Percentiles rank a stretch among this genome's conserved stretches.
phyloP scores from a whole-genome alignment of 441 rosid genomes.

The Pelargonium australe region DNA sequence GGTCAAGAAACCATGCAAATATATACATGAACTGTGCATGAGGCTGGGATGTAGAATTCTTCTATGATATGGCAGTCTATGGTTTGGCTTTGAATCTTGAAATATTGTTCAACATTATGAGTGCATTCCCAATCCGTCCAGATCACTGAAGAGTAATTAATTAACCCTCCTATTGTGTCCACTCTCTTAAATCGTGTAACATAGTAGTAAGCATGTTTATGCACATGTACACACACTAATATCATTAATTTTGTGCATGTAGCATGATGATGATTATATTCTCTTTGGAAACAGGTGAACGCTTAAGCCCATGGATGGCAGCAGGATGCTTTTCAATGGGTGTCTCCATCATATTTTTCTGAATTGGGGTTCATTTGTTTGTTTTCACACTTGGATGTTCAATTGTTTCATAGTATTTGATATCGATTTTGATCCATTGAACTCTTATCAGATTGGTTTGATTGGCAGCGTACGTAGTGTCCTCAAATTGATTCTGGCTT shows the following conservation, averaged over 20 bases:
- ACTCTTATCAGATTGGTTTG: too few species aligned
- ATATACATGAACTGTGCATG: not conserved
- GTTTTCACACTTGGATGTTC: not conserved
- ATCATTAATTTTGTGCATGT: too few species aligned
- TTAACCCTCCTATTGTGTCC: not conserved
- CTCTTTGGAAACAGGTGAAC: constrained; percentile 1
- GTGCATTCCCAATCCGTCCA: not conserved
- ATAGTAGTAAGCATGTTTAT: too few species aligned
- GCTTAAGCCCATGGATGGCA: not conserved
- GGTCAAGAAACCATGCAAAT: not conserved
- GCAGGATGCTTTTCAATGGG: constrained; percentile 6
- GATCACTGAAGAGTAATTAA: not conserved
- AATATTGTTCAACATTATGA: not conserved
- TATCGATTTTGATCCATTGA: not conserved
- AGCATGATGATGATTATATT: not conserved
- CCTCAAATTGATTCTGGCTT: not conserved
- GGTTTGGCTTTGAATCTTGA: not conserved
- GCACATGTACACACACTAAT: too few species aligned
- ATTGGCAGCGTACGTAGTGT: not conserved
- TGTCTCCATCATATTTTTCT: constrained; percentile 1
- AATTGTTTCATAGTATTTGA: too few species aligned
- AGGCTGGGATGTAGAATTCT: not conserved
- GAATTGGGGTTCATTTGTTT: not conserved
- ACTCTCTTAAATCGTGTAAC: not conserved
- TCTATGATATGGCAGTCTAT: not conserved